Conservation (phyloP, 2,329 filamentous ascomycete genomes). For the Ophiostoma novo-ulmi region DNA sequence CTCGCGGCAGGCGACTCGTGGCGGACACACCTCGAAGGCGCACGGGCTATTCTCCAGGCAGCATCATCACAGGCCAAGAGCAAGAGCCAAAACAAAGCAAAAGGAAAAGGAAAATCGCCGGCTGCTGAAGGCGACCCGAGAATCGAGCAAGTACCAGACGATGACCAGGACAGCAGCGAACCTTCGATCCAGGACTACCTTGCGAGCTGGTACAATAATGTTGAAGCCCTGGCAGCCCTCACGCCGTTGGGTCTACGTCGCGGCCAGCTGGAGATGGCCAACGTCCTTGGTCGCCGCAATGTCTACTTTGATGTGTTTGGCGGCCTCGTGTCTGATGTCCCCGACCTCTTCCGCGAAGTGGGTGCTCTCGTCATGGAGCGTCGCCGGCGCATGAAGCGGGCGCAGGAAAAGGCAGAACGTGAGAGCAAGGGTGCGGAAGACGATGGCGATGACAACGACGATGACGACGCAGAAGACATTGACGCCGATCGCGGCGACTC, state of each 20-base stretch:
- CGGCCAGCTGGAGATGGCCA: slow-evolving; percentile 19
- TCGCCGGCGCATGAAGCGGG: background rate
- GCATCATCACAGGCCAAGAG: background rate
- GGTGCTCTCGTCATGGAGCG: slow-evolving; percentile 23
- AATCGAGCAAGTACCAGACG: background rate
- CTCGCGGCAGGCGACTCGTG: slow-evolving; percentile 20
- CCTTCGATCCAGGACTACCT: slow-evolving; percentile 16
- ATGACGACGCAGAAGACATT: background rate
- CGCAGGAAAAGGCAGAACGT: background rate
- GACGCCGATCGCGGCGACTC: background rate
- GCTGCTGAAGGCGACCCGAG: background rate
- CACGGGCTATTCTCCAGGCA: slow-evolving; percentile 20
- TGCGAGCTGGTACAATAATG: slow-evolving; percentile 25
- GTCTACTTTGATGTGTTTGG: slow-evolving; percentile 26
- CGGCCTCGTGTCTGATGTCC: slow-evolving; percentile 24
- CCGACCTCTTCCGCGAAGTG: slow-evolving; percentile 24
- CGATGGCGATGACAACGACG: background rate
- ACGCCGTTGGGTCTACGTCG: slow-evolving; percentile 20
- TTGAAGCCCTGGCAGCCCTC: slow-evolving; percentile 20
- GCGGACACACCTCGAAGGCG: slow-evolving; percentile 23
- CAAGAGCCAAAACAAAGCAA: background rate
- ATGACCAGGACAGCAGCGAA: background rate
- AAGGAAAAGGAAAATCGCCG: background rate
- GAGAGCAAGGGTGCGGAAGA: background rate
- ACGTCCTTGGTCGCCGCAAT: background rate